Percentiles rank a stretch among this genome's conserved stretches.
These are phyloP conservation scores for Sporisorium iseilematis-ciliati DNA, from an alignment of 1,284 basidiomycete genomes.

Conservation along the genomic window DNA sequence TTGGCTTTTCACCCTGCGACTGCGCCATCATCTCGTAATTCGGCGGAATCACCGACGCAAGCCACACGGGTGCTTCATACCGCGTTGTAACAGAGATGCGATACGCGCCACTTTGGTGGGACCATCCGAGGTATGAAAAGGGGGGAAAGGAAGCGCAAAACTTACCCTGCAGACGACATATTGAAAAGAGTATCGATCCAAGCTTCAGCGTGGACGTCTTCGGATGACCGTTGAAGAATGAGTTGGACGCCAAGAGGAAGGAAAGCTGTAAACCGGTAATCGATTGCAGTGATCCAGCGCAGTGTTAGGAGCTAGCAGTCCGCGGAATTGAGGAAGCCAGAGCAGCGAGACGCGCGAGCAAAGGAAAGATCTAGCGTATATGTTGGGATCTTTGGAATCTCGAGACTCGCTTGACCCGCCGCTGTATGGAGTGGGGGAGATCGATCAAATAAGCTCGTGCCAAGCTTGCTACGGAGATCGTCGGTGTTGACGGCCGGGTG, in stretches of 20 bases:
- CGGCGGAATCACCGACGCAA: slow-evolving; percentile 9
- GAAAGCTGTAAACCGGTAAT: neutral
- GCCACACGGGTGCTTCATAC: slow-evolving; percentile 15
- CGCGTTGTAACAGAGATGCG: slow-evolving; percentile 1
- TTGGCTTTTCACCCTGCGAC: neutral
- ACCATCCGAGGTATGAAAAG: neutral
- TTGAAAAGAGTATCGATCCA: neutral
- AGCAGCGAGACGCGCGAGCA: slow-evolving; percentile 7
- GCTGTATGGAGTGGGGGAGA: neutral
- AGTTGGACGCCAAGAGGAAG: neutral
- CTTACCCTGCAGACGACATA: slow-evolving; percentile 46
- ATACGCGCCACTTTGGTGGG: slow-evolving; percentile 11
- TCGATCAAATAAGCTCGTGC: slow-evolving; percentile 18
- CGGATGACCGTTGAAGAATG: neutral
- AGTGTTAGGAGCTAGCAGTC: slow-evolving; percentile 1
- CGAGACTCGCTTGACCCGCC: slow-evolving; percentile 13
- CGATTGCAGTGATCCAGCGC: neutral
- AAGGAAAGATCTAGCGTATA: slow-evolving; percentile 24
- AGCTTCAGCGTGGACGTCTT: neutral
- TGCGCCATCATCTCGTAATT: neutral
- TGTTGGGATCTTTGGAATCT: slow-evolving; percentile 15
- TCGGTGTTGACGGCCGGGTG: slow-evolving; percentile 12
- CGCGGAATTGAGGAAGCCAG: neutral
- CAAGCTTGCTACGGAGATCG: slow-evolving; percentile 18
- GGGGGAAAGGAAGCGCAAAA: slow-evolving; percentile 4